A percentile compares a stretch with the other conserved stretches of the same genome.
Evolutionary conservation across 768 basidiomycete genomes (phyloP).

Genomic region (Candolleomyces aberdarensis): DNA sequence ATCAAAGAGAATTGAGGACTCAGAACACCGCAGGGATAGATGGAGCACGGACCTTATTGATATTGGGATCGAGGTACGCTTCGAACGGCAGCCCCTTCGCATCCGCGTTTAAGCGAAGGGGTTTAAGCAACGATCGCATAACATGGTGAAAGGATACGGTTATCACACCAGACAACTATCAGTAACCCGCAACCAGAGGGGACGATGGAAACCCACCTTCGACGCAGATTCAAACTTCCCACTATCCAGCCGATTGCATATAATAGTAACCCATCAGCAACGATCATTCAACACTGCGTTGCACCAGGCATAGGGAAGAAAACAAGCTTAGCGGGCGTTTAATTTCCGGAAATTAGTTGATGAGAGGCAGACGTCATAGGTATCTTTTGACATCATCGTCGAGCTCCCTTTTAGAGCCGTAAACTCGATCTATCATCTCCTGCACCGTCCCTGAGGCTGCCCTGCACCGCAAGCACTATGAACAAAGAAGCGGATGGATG

Average conservation of each 20-base stretch:
- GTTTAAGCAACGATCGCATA: slow-evolving; percentile 70
- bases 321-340: slow-evolving; percentile 5
- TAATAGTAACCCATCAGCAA: background rate
- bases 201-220: slow-evolving; percentile 31
- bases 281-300: slow-evolving; percentile 65
- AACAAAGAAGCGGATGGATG: background rate
- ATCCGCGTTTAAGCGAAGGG: slow-evolving; percentile 64
- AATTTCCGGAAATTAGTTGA: slow-evolving; percentile 1
- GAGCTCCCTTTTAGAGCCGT: slow-evolving; percentile 79
- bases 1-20: too few relatives aligned
- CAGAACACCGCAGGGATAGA: too few relatives aligned
- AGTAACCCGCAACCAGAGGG: slow-evolving; percentile 4
- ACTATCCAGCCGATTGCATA: slow-evolving; percentile 84
- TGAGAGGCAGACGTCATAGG: slow-evolving; percentile 8
- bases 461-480: slow-evolving; percentile 80
- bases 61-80: slow-evolving; percentile 63
- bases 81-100: slow-evolving; percentile 64
- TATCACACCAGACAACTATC: slow-evolving; percentile 16
- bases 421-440: slow-evolving; percentile 87
- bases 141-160: slow-evolving; percentile 77
- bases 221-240: slow-evolving; percentile 75
- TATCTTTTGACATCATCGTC: slow-evolving; percentile 86
- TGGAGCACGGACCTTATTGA: slow-evolving; percentile 54
- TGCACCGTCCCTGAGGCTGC: slow-evolving; percentile 77
- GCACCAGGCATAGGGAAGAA: background rate